Conservation (phyloP, 306 rosid species). For the Vigna nakashimae region DNA sequence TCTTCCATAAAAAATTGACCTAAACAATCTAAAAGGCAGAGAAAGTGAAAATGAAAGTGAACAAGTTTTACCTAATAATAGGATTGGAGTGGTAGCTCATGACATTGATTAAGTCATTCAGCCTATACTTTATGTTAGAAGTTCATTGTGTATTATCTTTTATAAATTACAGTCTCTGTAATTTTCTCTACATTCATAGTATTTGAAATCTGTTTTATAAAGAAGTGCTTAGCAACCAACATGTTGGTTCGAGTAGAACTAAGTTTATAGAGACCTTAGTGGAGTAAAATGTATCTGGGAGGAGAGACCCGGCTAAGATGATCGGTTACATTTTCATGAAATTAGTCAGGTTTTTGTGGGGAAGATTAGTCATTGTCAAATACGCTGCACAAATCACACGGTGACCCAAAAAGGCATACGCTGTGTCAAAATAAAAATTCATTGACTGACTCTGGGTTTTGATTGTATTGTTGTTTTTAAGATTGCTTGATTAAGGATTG, state of each 20-base stretch:
- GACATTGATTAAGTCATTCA: neutral
- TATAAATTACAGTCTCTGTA: neutral
- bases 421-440: neutral
- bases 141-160: slow-evolving; percentile 1
- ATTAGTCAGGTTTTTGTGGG: neutral
- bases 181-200: slow-evolving; percentile 11
- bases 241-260: neutral
- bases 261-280: neutral
- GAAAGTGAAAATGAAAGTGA: slow-evolving; percentile 1
- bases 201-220: neutral
- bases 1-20: neutral
- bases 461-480: neutral
- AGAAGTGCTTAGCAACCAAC: neutral
- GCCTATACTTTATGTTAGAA: neutral
- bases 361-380: too few relatives aligned
- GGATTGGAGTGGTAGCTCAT: neutral
- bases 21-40: neutral
- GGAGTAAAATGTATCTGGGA: neutral
- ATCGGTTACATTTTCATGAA: neutral
- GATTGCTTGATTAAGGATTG: neutral
- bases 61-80: neutral
- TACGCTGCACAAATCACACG: neutral
- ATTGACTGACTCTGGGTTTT: slow-evolving; percentile 10
- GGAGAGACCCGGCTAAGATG: neutral
- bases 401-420: neutral